Percentiles rank a stretch among this genome's conserved stretches.
Evolutionary conservation across 371 early-diverging fungal genomes (phyloP).

Genomic region (Rhizopus stolonifer): DNA sequence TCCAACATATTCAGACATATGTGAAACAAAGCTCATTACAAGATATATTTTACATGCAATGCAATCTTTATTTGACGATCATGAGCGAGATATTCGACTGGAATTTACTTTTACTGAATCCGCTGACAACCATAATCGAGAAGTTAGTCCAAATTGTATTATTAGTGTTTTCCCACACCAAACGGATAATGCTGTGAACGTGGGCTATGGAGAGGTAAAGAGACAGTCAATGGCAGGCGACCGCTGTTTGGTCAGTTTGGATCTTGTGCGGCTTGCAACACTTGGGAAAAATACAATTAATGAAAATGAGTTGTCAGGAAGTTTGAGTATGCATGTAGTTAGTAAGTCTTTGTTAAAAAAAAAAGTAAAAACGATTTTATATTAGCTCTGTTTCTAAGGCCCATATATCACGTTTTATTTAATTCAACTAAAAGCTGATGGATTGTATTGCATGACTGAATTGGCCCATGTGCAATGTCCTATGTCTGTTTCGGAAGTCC

Average conservation of each 20-base stretch:
- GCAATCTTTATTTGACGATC: slow-evolving; percentile 26
- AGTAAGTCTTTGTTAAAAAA: slow-evolving; percentile 15
- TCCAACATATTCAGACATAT: slow-evolving; percentile 15
- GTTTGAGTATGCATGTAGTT: slow-evolving; percentile 16
- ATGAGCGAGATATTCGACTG: slow-evolving; percentile 18
- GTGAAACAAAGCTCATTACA: slow-evolving; percentile 22
- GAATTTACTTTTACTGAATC: slow-evolving; percentile 21
- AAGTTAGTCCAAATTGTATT: slow-evolving; percentile 21
- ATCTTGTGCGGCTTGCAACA: slow-evolving; percentile 23
- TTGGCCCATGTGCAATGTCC: slow-evolving; percentile 17
- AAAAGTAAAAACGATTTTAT: slow-evolving; percentile 4
- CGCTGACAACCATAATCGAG: slow-evolving; percentile 18
- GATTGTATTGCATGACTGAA: slow-evolving; percentile 29
- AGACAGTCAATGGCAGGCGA: slow-evolving; percentile 17
- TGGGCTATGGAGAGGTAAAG: slow-evolving; percentile 24
- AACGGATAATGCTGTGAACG: slow-evolving; percentile 19
- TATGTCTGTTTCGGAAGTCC: slow-evolving; percentile 25
- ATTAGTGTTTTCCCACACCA: slow-evolving; percentile 21
- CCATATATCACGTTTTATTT: slow-evolving; percentile 24
- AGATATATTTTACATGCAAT: slow-evolving; percentile 23
- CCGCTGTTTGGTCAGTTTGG: slow-evolving; percentile 27
- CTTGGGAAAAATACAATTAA: slow-evolving; percentile 22
- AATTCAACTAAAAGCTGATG: slow-evolving; percentile 27
- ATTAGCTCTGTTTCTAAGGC: slow-evolving; percentile 17
- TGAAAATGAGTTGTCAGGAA: slow-evolving; percentile 14